phyloP scores from a whole-genome alignment of 2,329 filamentous ascomycete species.

The Magnaporthiopsis poae region DNA sequence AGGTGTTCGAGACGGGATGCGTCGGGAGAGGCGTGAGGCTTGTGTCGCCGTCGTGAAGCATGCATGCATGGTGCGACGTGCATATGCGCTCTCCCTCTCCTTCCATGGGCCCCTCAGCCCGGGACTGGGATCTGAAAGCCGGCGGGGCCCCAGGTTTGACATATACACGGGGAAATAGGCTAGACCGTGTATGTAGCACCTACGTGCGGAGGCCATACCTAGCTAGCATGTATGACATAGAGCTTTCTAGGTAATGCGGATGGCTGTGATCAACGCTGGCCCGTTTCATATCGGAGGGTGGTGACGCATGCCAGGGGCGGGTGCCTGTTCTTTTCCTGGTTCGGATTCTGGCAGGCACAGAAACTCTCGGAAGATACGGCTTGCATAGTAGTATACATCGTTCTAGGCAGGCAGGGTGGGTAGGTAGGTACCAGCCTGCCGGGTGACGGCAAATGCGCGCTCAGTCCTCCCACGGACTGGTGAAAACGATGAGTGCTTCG shows the following conservation, averaged over 20 bases:
- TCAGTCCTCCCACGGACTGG: too few relatives aligned
- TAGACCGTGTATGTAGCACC: neutral
- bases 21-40: constrained; percentile 57
- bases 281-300: neutral
- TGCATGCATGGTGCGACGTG: neutral
- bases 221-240: neutral
- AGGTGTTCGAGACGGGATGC: constrained; percentile 65
- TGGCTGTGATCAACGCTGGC: neutral
- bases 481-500: too few relatives aligned
- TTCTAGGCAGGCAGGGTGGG: too few relatives aligned
- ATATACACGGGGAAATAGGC: too few relatives aligned
- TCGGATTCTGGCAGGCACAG: too few relatives aligned
- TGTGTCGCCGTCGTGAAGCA: neutral
- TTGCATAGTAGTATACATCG: too few relatives aligned
- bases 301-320: neutral
- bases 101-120: too few relatives aligned
- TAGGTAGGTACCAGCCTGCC: too few relatives aligned
- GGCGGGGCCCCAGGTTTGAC: neutral
- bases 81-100: neutral
- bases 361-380: neutral
- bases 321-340: neutral
- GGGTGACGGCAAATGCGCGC: too few relatives aligned
- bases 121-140: neutral
- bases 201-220: neutral
- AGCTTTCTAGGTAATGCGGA: neutral